phyloP scores from a whole-genome alignment of 2,329 filamentous ascomycete genomes.

The Stagonosporopsis cucurbitacearum region DNA sequence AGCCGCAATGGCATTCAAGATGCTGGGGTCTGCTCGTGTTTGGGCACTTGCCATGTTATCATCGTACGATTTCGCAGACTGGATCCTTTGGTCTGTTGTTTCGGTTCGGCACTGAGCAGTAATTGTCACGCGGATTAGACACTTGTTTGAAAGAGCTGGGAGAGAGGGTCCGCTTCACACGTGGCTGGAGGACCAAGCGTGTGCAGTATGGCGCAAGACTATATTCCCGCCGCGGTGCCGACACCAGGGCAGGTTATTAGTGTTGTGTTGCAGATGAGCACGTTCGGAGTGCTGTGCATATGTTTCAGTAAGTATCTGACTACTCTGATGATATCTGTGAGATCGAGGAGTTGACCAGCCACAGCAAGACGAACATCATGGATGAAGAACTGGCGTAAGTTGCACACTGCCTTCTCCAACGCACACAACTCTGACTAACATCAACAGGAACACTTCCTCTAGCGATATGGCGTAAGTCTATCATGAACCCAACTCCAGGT shows the following conservation, averaged over 20 bases:
- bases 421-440: neutral
- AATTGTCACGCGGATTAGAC: no score
- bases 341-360: neutral
- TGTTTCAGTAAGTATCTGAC: conserved; percentile 20
- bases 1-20: neutral
- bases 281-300: conserved; percentile 31
- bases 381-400: conserved; percentile 26
- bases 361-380: conserved; percentile 35
- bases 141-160: neutral
- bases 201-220: conserved; percentile 8
- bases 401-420: neutral
- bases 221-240: conserved; percentile 29
- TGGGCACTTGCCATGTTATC: no score
- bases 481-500: neutral
- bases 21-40: neutral
- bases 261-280: conserved; percentile 30
- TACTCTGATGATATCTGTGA: neutral
- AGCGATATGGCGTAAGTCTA: conserved; percentile 1
- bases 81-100: neutral
- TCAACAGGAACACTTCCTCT: neutral
- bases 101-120: no score
- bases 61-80: neutral
- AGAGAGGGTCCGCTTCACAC: neutral
- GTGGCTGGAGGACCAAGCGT: neutral
- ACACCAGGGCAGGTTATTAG: conserved; percentile 32